Evolutionary conservation across 2,329 filamentous ascomycete genomes (phyloP).

Genomic region (Apiospora marii): DNA sequence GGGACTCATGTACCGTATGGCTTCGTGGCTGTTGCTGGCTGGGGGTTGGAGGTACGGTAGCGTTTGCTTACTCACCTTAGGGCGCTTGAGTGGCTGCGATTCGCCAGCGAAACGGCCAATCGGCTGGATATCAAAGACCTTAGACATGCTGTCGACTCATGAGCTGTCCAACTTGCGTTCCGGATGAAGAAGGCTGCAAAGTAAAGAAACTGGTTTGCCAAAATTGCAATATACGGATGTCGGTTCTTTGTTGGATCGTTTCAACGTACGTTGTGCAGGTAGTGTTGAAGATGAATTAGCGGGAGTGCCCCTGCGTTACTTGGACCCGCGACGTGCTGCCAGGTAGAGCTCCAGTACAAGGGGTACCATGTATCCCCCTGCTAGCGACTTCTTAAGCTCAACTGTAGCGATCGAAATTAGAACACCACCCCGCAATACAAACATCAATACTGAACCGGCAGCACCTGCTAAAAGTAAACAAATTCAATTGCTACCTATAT

Average conservation of each 20-base stretch:
- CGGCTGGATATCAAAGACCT: conserved; percentile 71
- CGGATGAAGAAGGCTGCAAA: background rate
- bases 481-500: background rate
- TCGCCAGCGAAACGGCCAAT: conserved; percentile 71
- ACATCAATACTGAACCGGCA: background rate
- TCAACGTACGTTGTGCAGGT: background rate
- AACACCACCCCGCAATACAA: conserved; percentile 16
- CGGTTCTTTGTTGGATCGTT: background rate
- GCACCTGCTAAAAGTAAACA: conserved; percentile 11
- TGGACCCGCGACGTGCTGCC: background rate
- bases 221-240: background rate
- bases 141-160: conserved; percentile 31
- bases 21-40: background rate
- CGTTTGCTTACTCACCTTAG: conserved; percentile 63
- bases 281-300: background rate
- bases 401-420: conserved; percentile 12
- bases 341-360: background rate
- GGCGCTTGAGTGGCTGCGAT: conserved; percentile 76
- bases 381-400: background rate
- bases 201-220: background rate
- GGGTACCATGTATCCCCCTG: background rate
- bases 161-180: background rate
- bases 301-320: background rate
- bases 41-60: background rate
- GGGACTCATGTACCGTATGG: background rate